Evolutionary conservation across 2,329 filamentous ascomycete species (phyloP).

Genomic region (Aspergillus ustus): DNA sequence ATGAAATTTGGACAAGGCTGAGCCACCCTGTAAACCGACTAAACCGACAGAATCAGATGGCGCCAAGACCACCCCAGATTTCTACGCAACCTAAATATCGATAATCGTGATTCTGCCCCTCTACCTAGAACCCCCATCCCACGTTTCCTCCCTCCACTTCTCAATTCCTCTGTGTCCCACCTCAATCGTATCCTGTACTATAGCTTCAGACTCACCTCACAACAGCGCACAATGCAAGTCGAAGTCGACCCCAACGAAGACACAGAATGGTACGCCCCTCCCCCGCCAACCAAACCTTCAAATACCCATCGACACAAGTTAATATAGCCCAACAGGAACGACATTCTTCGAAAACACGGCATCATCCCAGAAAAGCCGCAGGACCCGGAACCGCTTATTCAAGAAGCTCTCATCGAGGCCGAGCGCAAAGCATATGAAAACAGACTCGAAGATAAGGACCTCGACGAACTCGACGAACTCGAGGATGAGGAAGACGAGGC

Average conservation of each 20-base stretch:
- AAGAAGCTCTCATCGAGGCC: conserved; percentile 88
- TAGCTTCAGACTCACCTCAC: not conserved
- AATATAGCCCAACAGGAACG: conserved; percentile 71
- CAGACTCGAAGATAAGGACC: conserved; percentile 87
- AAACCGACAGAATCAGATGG: too few species aligned
- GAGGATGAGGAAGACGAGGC: conserved; percentile 95
- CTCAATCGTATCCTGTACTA: not conserved
- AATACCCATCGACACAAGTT: conserved; percentile 13
- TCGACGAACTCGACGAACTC: conserved; percentile 90
- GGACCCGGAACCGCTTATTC: conserved; percentile 92
- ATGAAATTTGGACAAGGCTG: too few species aligned
- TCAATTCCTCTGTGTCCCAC: not conserved
- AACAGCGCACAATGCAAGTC: conserved; percentile 61
- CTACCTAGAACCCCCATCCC: conserved; percentile 6
- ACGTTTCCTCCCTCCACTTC: not conserved
- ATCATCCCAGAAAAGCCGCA: conserved; percentile 97
- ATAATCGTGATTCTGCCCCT: not conserved
- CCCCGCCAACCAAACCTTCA: conserved; percentile 12
- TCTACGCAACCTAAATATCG: not conserved
- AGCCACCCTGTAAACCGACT: not conserved
- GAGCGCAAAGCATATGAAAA: conserved; percentile 87
- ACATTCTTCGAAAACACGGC: conserved; percentile 95
- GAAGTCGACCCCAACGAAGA: conserved; percentile 95
- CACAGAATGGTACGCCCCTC: conserved; percentile 78
- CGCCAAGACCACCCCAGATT: not conserved